A percentile compares a stretch with the other conserved stretches of the same genome.
Conservation (phyloP, 2,329 filamentous ascomycete species). For the Emericellopsis cladophorae region DNA sequence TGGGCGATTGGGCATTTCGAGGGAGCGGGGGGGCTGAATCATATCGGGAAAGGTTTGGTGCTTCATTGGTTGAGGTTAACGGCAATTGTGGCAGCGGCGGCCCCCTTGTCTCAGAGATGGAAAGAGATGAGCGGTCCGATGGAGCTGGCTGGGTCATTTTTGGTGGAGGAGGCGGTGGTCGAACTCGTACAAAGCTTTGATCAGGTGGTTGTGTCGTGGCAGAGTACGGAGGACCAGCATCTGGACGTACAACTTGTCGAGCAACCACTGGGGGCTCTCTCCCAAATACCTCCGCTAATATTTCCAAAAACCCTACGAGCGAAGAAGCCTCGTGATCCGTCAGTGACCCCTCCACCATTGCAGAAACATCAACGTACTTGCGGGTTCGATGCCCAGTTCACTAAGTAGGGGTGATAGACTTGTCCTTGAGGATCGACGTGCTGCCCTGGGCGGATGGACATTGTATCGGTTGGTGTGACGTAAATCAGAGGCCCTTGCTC, state of each 20-base stretch:
- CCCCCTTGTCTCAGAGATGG: conserved; percentile 7
- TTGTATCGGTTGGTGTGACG: conserved; percentile 76
- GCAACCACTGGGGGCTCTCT: conserved; percentile 89
- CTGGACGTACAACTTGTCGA: conserved; percentile 32
- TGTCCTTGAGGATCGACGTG: conserved; percentile 89
- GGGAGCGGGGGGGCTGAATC: conserved; percentile 34
- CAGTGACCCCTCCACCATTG: too few relatives aligned
- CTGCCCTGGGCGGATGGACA: conserved; percentile 84
- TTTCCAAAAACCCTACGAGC: conserved; percentile 67
- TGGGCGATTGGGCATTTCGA: conserved; percentile 6
- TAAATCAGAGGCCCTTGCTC: conserved; percentile 76
- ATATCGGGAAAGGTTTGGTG: conserved; percentile 24
- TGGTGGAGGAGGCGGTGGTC: conserved; percentile 40
- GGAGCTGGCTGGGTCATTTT: conserved; percentile 28
- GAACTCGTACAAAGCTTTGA: conserved; percentile 14
- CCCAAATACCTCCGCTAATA: conserved; percentile 77
- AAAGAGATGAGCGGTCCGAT: conserved; percentile 1
- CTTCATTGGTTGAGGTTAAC: conserved; percentile 7
- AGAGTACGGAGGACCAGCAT: conserved; percentile 52
- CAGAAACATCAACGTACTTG: conserved; percentile 47
- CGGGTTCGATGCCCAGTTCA: conserved; percentile 80
- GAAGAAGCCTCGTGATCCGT: conserved; percentile 54
- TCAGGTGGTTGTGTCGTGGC: conserved; percentile 48
- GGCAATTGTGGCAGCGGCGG: conserved; percentile 17
- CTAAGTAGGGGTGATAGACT: conserved; percentile 91